These are phyloP conservation scores for Hyparrhenia diplandra DNA, from an alignment of 176 grass and related monocot species.

Conservation along the genomic window DNA sequence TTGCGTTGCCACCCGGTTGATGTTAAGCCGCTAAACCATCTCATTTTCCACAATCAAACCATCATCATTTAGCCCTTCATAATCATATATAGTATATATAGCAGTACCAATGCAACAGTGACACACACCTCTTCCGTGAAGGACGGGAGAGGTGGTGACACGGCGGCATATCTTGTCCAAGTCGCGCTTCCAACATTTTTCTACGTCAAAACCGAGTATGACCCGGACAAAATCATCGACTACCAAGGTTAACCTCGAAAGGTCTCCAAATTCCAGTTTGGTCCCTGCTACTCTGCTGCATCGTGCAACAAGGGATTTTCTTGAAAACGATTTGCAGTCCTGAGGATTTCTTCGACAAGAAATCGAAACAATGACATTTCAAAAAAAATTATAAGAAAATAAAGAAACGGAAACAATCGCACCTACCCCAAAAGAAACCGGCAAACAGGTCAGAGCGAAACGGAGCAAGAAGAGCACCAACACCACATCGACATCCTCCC, in stretches of 20 bases:
- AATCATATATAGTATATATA: too few species aligned
- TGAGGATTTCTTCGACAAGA: neutral
- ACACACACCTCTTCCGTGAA: neutral
- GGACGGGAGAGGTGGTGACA: neutral
- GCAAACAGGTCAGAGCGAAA: slow-evolving; percentile 11
- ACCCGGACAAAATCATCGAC: neutral
- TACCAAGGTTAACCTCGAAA: neutral
- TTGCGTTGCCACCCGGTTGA: neutral
- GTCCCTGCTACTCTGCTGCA: neutral
- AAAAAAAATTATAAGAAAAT: neutral
- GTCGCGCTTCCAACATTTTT: neutral
- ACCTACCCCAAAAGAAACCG: slow-evolving; percentile 4
- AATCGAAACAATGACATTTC: neutral
- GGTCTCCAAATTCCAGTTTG: neutral
- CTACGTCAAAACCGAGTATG: slow-evolving; percentile 18
- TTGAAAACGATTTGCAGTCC: neutral
- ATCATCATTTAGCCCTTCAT: neutral
- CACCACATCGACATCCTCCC: slow-evolving; percentile 30
- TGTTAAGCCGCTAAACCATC: neutral
- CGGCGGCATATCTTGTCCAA: neutral
- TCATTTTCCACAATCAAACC: neutral
- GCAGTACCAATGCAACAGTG: neutral
- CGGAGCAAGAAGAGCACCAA: neutral
- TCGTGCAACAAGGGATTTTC: neutral
- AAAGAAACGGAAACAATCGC: neutral